Base-by-base conservation (phyloP, 2,329 filamentous ascomycete species). In the Xylariaceae sp. region DNA sequence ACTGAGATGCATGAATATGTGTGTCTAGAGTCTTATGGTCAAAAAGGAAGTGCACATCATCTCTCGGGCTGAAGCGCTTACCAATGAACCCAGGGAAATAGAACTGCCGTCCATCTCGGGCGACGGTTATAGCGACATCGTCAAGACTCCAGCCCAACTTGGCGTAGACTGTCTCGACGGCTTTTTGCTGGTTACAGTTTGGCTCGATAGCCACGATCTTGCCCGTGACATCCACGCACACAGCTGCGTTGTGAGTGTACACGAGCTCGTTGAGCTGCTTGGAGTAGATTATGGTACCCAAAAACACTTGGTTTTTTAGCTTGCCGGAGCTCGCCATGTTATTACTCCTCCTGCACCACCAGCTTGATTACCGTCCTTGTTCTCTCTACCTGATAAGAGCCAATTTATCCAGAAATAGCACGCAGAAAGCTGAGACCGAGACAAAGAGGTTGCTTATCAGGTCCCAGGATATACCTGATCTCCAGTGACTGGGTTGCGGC, bases 1-100 rank as follows among this genome's bases (percentile, higher is more conserved):
- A 97, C 73, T 99, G 94, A 0, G 92, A 83, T 9, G 94, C 94
- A 69, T 99, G 94, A 52, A 96, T 88, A 69, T 99, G 94, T 1
- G 94, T 96, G 70, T 99, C 93, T 93, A 56, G n/a, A 36, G 11
- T 6, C 17, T 17, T 5, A 19, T 13, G 49, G 68, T 50, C 71
- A 64, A 38, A 46, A 40, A 38, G 41, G 17, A 33, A 45, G 11
- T 13, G 28, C 11, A 14, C 28, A 38, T 22, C n/a, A 5, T 14
- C 6, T 12, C 14, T 36, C 14, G 14, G 19, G 14, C 22, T 6
- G 45, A 13, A 39, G 12, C 22, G 68, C 76, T 60, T 68, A 88
- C 86, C 87, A 54, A 94, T 84, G 65, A 93, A 91, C 6, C 89
- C 89, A 0, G 89, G 89, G 62, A 94, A 93, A 75, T 90, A 91